Conservation (phyloP, 495 filamentous ascomycete species). For the Penicillium angulare region DNA sequence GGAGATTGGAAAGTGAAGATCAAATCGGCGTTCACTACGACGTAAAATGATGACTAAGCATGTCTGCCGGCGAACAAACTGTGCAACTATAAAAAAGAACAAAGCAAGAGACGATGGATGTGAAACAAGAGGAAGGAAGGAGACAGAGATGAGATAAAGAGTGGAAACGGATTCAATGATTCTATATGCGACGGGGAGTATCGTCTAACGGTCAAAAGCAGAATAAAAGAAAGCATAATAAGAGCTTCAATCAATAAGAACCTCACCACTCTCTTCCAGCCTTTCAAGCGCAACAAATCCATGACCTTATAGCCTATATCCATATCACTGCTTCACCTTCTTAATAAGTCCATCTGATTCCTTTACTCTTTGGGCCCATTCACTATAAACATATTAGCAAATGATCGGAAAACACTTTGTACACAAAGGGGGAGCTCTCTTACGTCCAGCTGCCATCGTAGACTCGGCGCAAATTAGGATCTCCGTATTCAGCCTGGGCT, state of each 20-base stretch:
- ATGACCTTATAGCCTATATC: no score
- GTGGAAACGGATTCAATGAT: no score
- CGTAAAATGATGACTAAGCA: conserved; percentile 6
- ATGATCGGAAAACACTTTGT: background rate
- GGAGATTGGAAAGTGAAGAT: background rate
- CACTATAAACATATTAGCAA: conserved; percentile 43
- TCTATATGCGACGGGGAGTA: background rate
- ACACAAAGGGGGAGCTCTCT: conserved; percentile 42
- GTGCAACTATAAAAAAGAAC: background rate
- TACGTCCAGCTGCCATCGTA: conserved; percentile 99
- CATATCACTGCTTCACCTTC: conserved; percentile 39
- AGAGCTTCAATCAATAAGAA: no score
- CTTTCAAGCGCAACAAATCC: no score
- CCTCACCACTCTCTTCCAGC: no score
- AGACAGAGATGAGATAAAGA: no score
- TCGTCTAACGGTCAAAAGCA: background rate
- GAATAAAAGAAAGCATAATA: background rate
- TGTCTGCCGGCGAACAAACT: background rate
- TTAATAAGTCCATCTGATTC: conserved; percentile 59
- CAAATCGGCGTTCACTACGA: conserved; percentile 1
- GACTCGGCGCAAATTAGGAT: conserved; percentile 64
- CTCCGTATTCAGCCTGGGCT: conserved; percentile 70
- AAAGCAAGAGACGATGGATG: background rate
- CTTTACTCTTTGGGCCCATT: conserved; percentile 73
- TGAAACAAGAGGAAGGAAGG: background rate